Conservation (phyloP, 805 yeast species). For the Yamadazyma olivae region DNA sequence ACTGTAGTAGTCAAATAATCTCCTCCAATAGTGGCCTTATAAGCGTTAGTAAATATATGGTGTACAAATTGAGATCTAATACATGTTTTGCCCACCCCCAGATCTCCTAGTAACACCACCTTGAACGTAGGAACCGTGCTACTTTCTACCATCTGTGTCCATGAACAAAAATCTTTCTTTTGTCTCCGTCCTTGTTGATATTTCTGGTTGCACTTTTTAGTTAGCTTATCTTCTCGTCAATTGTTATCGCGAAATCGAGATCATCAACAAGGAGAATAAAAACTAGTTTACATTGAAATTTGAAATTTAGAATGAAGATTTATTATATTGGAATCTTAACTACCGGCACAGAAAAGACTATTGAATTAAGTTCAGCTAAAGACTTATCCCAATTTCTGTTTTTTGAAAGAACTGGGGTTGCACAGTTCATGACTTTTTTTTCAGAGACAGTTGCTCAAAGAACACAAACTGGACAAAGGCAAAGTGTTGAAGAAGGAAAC, state of each 20-base stretch:
- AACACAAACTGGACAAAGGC: slow-evolving; percentile 88
- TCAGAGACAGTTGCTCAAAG: slow-evolving; percentile 87
- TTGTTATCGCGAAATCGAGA: no score
- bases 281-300: no score
- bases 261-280: no score
- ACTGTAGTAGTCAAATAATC: slow-evolving; percentile 50
- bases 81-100: slow-evolving; percentile 60
- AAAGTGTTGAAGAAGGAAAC: slow-evolving; percentile 86
- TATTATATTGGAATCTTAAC: slow-evolving; percentile 87
- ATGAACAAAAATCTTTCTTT: no score
- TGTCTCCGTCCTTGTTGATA: no score
- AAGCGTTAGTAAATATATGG: slow-evolving; percentile 52
- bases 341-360: slow-evolving; percentile 53
- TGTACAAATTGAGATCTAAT: slow-evolving; percentile 53
- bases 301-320: slow-evolving; percentile 93
- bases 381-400: slow-evolving; percentile 85
- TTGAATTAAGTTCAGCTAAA: slow-evolving; percentile 75
- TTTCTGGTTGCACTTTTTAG: no score
- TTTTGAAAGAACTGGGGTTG: slow-evolving; percentile 78
- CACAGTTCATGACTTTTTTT: slow-evolving; percentile 94
- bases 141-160: not conserved
- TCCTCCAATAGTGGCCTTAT: slow-evolving; percentile 59
- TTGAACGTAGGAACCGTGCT: slow-evolving; percentile 28
- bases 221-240: no score
- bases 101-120: slow-evolving; percentile 56